Percentiles rank a stretch among this genome's conserved stretches.
phyloP scores from a whole-genome alignment of 352 stramenopile species.

The Globisporangium cederbergense region DNA sequence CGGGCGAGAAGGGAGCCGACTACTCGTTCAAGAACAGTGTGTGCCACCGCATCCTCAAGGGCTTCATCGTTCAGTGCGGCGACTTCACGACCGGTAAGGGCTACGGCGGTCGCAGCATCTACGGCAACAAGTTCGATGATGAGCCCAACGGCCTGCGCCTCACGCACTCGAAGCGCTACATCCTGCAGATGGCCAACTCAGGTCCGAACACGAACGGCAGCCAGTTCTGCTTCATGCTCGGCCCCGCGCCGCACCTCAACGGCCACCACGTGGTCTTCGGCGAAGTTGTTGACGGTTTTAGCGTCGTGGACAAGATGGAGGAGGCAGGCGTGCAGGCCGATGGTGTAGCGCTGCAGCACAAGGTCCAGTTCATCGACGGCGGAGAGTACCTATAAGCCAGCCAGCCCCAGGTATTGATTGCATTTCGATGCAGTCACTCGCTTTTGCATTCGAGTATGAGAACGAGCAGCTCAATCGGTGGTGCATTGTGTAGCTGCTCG shows the following conservation, averaged over 20 bases:
- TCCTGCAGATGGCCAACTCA: slow-evolving; percentile 97
- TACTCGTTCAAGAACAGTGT: slow-evolving; percentile 96
- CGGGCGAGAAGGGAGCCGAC: slow-evolving; percentile 91
- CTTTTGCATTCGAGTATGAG: neutral
- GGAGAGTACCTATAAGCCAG: slow-evolving; percentile 51
- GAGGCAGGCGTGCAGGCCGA: slow-evolving; percentile 53
- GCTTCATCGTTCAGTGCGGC: slow-evolving; percentile 98
- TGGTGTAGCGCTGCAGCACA: slow-evolving; percentile 64
- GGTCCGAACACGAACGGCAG: slow-evolving; percentile 97
- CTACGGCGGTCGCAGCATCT: slow-evolving; percentile 96
- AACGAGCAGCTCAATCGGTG: neutral
- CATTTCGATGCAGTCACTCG: neutral
- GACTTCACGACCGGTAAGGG: slow-evolving; percentile 93
- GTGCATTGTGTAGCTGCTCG: neutral
- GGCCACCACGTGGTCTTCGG: slow-evolving; percentile 85
- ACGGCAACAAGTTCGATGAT: slow-evolving; percentile 96
- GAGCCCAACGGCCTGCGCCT: slow-evolving; percentile 90
- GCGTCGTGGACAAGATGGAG: slow-evolving; percentile 85
- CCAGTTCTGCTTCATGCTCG: slow-evolving; percentile 99
- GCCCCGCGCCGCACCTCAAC: slow-evolving; percentile 65
- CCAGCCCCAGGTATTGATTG: neutral
- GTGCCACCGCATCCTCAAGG: slow-evolving; percentile 98
- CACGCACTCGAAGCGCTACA: slow-evolving; percentile 78
- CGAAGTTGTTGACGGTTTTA: slow-evolving; percentile 80
- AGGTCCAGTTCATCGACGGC: slow-evolving; percentile 68